Base-by-base conservation (phyloP, 768 basidiomycete genomes). In the Leccinum subgranulosum region DNA sequence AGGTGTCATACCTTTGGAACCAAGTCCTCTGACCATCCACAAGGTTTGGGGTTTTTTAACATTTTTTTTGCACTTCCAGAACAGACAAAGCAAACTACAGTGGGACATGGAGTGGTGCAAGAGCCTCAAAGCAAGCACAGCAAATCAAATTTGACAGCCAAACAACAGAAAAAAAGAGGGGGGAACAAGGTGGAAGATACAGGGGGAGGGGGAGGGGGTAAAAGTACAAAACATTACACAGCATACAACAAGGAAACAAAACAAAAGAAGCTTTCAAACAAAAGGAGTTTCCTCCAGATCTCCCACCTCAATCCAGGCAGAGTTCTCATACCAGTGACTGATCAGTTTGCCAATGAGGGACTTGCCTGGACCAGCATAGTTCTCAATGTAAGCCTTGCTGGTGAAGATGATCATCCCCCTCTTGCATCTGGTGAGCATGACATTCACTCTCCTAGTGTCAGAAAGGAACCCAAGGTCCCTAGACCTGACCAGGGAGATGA, bases 361-460 rank as follows among this genome's bases (percentile, higher is more conserved):
- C 31, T 74, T 61, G n/a, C 19, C 58, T 47, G 82, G 88, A 61
- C 66, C 68, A 51, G 83, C 90, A 65, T 71, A 65, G 9, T 80
- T 79, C 19, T 66, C 61, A 41, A 93, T 74, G 66, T 92, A 93
- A 17, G 74, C 73, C 60, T 76, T 75, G 63, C 77, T 88, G 21
- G 86, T 78, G 51, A 87, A 76, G 63, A 94, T 87, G 57, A 84
- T 84, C 90, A 93, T 92, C 29, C 84, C 86, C 51, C 73, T 77
- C 69, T 87, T 87, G 78, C 87, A 91, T 34, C 92, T 82, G 49
- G 85, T 87, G 8, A 94, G 84, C 90, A 94, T 92, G 57, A 94
- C 91, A 84, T 94, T 93, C 53, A 88, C 86, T 17, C 92, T 79
- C 29, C 86, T 79, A 10, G 78, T 62, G 63, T 85, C 85, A 14